Evolutionary conservation across 495 filamentous ascomycete genomes (phyloP), one percentile per base, ranked within the genome.

Genomic region (Pyrenula aspistea): DNA sequence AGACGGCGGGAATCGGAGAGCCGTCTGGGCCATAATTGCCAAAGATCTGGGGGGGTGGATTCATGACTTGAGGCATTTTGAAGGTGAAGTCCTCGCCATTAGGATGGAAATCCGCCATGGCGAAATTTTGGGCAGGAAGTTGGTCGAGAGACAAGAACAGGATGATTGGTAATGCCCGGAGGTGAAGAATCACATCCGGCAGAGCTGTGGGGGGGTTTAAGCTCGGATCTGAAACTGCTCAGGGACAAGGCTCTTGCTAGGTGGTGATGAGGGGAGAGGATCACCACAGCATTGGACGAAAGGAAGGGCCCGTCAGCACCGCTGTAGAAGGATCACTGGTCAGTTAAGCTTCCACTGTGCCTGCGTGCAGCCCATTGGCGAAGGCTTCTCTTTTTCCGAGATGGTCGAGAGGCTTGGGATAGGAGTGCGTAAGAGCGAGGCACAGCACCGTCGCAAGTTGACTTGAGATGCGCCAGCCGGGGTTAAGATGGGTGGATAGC

Each of bases 11-110:
- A 22, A 85, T 74, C 15, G 83, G 77, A 50, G 86, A 74, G 49
- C 79, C 78, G 66, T 90, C 80, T 53, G 78, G 69, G 49, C 64
- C 61, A 64, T 86, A 85, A 56, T 71, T 77, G 49, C 83, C 83
- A 61, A 86, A 91, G 47, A 91, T 81, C 68, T 84, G 83, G 25
- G 84, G 80, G 55, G 88, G 83, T 51, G 85, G 83, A 59, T 82
- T 78, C 23, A 65, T 62, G 65, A 82, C 71, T 23, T 61, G 63
- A 55, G 74, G 72, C 55, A 80, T 71, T 57, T 75, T 73, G 57
- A 77, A 81, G 61, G 31, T 42, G 15, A 42, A 42, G 31, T 42
- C 31, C 31, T 42, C 31, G 15, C 31, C 15, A 15, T 42, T 42
- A 15, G 8, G 31, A 42, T 4, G 31, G 15, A 8, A 42, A 8